These are phyloP conservation scores for Linaria vulgaris DNA, from an alignment of 257 asterid species.

Conservation along the genomic window DNA sequence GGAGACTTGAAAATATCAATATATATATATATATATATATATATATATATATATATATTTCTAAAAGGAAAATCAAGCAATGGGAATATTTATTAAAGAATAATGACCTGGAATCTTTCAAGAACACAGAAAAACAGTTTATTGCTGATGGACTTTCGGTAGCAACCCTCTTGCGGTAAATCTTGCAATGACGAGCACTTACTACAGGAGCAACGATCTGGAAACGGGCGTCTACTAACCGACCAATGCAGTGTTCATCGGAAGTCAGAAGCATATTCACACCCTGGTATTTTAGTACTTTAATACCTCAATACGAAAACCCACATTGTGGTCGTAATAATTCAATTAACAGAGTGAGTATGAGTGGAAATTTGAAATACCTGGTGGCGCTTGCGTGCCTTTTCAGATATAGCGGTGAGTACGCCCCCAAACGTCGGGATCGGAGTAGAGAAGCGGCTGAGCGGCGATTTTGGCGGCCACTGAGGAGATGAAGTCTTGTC, in stretches of 20 bases:
- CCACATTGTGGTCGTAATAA: no score
- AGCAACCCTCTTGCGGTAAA: slow-evolving; percentile 55
- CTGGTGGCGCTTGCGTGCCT: slow-evolving; percentile 88
- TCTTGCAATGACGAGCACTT: slow-evolving; percentile 87
- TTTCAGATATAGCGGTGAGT: slow-evolving; percentile 90
- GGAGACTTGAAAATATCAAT: slow-evolving; percentile 37
- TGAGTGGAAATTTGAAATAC: no score
- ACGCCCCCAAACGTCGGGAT: slow-evolving; percentile 94
- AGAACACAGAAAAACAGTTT: slow-evolving; percentile 54
- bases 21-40: slow-evolving; percentile 23
- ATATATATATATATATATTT: no score
- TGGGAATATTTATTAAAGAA: slow-evolving; percentile 21
- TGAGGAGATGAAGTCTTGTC: slow-evolving; percentile 53
- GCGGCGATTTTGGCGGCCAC: slow-evolving; percentile 73
- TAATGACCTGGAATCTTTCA: slow-evolving; percentile 84
- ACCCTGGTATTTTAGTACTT: slow-evolving; percentile 48
- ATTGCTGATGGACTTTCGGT: no score
- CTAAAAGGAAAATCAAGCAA: no score
- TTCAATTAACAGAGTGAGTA: no score
- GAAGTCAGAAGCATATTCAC: slow-evolving; percentile 77
- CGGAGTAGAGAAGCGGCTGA: slow-evolving; percentile 79
- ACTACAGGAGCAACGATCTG: slow-evolving; percentile 75
- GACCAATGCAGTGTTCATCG: slow-evolving; percentile 82
- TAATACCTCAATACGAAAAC: no score
- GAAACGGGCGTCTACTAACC: slow-evolving; percentile 72